A percentile compares a stretch with the other conserved stretches of the same genome.
These are phyloP conservation scores for Cyclospora cayetanensis DNA, from an alignment of 169 alveolate species.

Conservation along the genomic window DNA sequence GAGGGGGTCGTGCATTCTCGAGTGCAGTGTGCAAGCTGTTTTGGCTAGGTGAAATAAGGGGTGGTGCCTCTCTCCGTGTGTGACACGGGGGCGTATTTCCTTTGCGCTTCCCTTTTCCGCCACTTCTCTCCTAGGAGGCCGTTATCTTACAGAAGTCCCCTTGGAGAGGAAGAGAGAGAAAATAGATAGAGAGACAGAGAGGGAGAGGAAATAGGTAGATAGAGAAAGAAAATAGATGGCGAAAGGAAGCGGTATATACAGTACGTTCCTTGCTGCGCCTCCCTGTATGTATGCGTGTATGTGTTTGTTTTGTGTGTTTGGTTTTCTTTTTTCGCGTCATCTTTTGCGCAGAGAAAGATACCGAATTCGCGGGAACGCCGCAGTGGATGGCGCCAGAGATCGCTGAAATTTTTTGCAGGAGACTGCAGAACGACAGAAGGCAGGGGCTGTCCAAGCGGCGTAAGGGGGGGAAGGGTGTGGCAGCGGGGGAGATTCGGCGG, in stretches of 20 bases:
- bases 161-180: too few relatives aligned
- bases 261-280: neutral
- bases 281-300: neutral
- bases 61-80: neutral
- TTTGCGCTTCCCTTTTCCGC: neutral
- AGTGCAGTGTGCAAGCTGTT: too few relatives aligned
- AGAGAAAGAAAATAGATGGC: too few relatives aligned
- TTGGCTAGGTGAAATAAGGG: too few relatives aligned
- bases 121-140: neutral
- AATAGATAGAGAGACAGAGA: too few relatives aligned
- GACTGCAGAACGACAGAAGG: neutral
- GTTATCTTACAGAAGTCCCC: too few relatives aligned
- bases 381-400: constrained; percentile 97
- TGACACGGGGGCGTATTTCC: neutral
- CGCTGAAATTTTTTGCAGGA: constrained; percentile 52
- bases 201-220: too few relatives aligned
- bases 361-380: constrained; percentile 91
- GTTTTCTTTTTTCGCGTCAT: neutral
- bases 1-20: too few relatives aligned
- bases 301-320: neutral
- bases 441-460: neutral
- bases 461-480: neutral
- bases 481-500: neutral
- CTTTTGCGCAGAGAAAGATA: neutral
- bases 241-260: too few relatives aligned